phyloP scores from a whole-genome alignment of 176 grass and related monocot genomes.

The Eragrostis curvula region DNA sequence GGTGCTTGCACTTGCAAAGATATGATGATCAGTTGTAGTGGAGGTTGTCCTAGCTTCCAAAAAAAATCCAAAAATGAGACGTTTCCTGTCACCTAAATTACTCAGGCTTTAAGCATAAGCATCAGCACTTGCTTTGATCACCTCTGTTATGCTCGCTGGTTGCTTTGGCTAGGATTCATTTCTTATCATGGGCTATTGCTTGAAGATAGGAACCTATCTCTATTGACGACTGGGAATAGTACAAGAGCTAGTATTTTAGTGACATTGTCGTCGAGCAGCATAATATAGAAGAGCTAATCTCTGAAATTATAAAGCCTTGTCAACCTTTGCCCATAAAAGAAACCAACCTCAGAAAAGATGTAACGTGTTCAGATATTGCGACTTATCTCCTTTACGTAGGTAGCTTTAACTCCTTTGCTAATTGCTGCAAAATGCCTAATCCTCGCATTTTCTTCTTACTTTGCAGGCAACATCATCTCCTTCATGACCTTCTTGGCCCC shows the following conservation, averaged over 20 bases:
- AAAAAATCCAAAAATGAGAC: neutral
- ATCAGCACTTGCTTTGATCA: neutral
- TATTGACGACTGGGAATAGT: neutral
- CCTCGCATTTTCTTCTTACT: constrained; percentile 8
- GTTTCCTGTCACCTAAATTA: neutral
- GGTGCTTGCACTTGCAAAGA: neutral
- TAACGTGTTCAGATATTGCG: constrained; percentile 10
- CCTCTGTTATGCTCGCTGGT: neutral
- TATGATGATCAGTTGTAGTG: neutral
- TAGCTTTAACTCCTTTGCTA: constrained; percentile 5
- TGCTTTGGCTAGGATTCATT: constrained; percentile 14
- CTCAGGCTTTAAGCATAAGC: neutral
- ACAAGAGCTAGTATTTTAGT: neutral
- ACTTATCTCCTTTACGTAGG: neutral
- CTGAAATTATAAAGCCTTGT: neutral
- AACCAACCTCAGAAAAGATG: constrained; percentile 14
- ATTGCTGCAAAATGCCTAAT: constrained; percentile 21
- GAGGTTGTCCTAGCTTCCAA: neutral
- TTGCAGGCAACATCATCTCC: constrained; percentile 87
- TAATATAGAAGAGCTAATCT: neutral
- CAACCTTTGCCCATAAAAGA: constrained; percentile 23
- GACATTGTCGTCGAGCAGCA: constrained; percentile 23
- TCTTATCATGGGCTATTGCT: neutral
- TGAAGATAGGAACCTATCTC: neutral
- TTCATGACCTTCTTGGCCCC: constrained; percentile 79